Conservation (phyloP, 495 filamentous ascomycete genomes). For the Astrothelium subdiscretum region DNA sequence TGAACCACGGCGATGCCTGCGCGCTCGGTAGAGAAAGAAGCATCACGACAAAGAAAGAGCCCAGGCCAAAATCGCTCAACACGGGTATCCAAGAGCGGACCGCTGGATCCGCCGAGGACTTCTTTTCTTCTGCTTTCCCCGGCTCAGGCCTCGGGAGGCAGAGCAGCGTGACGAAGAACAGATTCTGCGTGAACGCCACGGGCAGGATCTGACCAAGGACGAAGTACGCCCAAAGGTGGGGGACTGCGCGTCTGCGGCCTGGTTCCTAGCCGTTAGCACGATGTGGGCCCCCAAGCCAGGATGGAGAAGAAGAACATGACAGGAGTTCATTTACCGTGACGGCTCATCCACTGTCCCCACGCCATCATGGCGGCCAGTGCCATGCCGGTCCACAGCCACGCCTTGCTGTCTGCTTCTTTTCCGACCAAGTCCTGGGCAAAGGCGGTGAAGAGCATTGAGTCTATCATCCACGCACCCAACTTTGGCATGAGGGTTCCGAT, state of each 20-base stretch:
- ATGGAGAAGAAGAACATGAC: background rate
- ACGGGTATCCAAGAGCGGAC: background rate
- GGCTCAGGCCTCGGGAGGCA: background rate
- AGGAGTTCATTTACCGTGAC: slow-evolving; percentile 7
- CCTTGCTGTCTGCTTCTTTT: background rate
- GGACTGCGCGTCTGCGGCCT: slow-evolving; percentile 18
- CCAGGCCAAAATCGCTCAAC: background rate
- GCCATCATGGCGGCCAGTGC: slow-evolving; percentile 8
- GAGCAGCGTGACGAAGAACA: slow-evolving; percentile 22
- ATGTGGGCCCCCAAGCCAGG: background rate
- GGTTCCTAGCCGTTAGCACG: background rate
- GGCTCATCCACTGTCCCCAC: slow-evolving; percentile 11
- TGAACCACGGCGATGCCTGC: background rate
- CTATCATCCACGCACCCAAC: slow-evolving; percentile 11
- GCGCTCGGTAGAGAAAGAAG: background rate
- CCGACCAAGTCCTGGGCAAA: slow-evolving; percentile 13
- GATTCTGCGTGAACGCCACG: slow-evolving; percentile 26
- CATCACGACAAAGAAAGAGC: background rate
- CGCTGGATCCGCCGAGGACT: background rate
- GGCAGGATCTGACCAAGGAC: slow-evolving; percentile 24
- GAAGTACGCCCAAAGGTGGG: slow-evolving; percentile 27
- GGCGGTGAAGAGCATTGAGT: slow-evolving; percentile 12
- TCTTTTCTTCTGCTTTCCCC: background rate
- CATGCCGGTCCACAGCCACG: slow-evolving; percentile 7
- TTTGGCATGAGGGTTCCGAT: background rate